phyloP scores from a whole-genome alignment of 257 asterid genomes.

The Lantana camara region DNA sequence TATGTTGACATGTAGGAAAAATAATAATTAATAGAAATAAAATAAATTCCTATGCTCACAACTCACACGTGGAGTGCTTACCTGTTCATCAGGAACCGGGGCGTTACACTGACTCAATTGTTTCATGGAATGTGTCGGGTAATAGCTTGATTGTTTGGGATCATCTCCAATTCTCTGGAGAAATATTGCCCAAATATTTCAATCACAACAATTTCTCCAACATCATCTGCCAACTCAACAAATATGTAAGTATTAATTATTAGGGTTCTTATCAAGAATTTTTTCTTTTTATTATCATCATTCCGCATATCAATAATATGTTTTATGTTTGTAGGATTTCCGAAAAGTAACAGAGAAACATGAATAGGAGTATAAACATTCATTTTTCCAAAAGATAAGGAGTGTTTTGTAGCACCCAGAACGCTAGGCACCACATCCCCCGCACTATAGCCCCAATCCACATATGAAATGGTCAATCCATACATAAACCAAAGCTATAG shows the following conservation, averaged over 20 bases:
- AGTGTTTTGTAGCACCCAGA: too few relatives aligned
- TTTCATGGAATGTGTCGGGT: constrained; percentile 59
- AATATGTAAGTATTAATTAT: constrained; percentile 39
- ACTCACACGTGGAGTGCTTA: too few relatives aligned
- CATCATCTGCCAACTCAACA: constrained; percentile 67
- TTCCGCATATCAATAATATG: too few relatives aligned
- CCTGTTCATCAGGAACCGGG: too few relatives aligned
- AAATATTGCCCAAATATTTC: constrained; percentile 51
- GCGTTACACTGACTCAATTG: constrained; percentile 36
- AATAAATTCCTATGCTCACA: too few relatives aligned
- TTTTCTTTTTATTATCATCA: too few relatives aligned
- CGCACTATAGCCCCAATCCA: too few relatives aligned
- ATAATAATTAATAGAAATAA: too few relatives aligned
- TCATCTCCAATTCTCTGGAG: constrained; percentile 43
- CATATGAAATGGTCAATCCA: too few relatives aligned
- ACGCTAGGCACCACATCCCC: too few relatives aligned
- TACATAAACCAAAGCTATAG: too few relatives aligned
- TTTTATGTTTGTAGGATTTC: constrained; percentile 46
- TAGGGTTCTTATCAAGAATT: background rate
- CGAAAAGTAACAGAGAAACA: constrained; percentile 53
- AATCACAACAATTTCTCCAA: constrained; percentile 60
- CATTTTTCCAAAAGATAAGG: constrained; percentile 52
- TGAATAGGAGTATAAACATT: constrained; percentile 55
- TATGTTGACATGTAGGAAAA: too few relatives aligned
- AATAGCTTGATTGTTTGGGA: constrained; percentile 57